These are phyloP conservation scores for Fragaria nilgerrensis DNA, from an alignment of 306 rosid genomes.

Conservation along the genomic window DNA sequence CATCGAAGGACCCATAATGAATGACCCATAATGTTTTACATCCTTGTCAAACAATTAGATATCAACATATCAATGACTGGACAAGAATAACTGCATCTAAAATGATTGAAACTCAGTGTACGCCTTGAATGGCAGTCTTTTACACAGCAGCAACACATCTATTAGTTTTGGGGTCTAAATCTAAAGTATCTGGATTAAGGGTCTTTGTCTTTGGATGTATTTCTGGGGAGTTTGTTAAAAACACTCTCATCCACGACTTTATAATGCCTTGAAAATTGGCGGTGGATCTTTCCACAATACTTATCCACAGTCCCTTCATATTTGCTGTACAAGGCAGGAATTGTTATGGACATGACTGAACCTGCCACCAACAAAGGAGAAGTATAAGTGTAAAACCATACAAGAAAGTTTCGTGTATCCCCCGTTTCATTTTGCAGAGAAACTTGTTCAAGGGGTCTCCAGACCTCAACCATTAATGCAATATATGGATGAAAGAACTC, in stretches of 20 bases:
- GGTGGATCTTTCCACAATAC: slow-evolving; percentile 56
- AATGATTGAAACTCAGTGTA: background rate
- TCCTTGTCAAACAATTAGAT: background rate
- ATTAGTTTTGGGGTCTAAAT: background rate
- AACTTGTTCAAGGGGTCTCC: background rate
- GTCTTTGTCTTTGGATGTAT: slow-evolving; percentile 63
- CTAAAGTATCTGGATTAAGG: slow-evolving; percentile 25
- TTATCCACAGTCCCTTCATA: slow-evolving; percentile 50
- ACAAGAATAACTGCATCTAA: background rate
- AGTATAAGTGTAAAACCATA: slow-evolving; percentile 17
- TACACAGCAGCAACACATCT: background rate
- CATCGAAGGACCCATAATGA: background rate
- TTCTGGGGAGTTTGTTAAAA: slow-evolving; percentile 61
- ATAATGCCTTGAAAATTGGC: slow-evolving; percentile 78
- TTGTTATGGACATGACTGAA: slow-evolving; percentile 53
- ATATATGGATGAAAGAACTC: background rate
- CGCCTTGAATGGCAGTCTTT: background rate
- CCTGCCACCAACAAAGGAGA: slow-evolving; percentile 49
- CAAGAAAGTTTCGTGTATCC: background rate
- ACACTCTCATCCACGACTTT: slow-evolving; percentile 77
- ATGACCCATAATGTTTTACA: background rate
- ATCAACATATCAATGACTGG: background rate
- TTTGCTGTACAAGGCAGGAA: slow-evolving; percentile 77
- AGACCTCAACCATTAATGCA: background rate
- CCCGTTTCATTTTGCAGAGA: background rate